Conservation (phyloP, 2,329 filamentous ascomycete species). For the Dactylellina sp. region DNA sequence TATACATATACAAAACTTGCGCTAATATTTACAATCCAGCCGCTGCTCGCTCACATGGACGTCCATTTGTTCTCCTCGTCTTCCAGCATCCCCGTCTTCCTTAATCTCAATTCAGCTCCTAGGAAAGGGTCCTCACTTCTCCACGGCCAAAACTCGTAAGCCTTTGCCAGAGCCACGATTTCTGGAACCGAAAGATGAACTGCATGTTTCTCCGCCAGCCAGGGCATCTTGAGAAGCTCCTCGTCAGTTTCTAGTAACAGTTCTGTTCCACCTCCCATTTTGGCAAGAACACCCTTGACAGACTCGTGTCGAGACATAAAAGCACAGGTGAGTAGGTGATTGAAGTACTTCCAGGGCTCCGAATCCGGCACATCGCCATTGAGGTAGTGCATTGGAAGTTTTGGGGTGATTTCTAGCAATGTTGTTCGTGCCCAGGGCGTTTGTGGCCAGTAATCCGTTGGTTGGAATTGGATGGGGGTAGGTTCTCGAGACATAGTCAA, state of each 20-base stretch:
- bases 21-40: not conserved
- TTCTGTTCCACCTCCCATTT: conserved; percentile 45
- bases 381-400: conserved; percentile 29
- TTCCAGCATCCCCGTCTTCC: conserved; percentile 32
- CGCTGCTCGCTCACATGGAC: not conserved
- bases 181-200: conserved; percentile 37
- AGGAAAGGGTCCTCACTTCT: conserved; percentile 40
- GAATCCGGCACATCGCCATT: conserved; percentile 27
- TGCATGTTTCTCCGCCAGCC: conserved; percentile 35
- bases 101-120: conserved; percentile 31
- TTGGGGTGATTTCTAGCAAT: conserved; percentile 40
- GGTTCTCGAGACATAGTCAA: conserved; percentile 62
- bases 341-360: conserved; percentile 54
- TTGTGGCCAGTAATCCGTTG: conserved; percentile 33
- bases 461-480: conserved; percentile 58
- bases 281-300: conserved; percentile 27
- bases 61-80: conserved; percentile 33
- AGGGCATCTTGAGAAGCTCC: conserved; percentile 14
- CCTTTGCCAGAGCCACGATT: conserved; percentile 21
- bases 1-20: not conserved
- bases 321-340: conserved; percentile 35
- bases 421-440: conserved; percentile 27
- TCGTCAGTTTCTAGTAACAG: conserved; percentile 45
- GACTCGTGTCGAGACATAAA: conserved; percentile 34
- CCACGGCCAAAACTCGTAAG: conserved; percentile 55